A percentile compares a stretch with the other conserved stretches of the same genome.
phyloP scores from a whole-genome alignment of 163 green algal genomes.

The Volvox carteri region DNA sequence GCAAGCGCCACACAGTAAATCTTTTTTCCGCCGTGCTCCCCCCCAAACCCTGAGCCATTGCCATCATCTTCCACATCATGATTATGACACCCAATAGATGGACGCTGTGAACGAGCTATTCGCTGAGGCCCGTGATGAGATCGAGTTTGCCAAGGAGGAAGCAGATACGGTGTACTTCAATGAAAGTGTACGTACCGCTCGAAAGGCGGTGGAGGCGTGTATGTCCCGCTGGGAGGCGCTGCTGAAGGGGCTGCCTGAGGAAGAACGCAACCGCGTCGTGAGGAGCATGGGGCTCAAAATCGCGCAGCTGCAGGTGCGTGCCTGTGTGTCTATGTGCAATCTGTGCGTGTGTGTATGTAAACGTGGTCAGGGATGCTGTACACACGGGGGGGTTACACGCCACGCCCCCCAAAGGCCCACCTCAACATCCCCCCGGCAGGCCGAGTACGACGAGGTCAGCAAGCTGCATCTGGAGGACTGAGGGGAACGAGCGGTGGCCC shows the following conservation, averaged over 20 bases:
- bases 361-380: no score
- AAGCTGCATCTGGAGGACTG: constrained; percentile 70
- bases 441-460: constrained; percentile 79
- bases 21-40: no score
- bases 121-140: constrained; percentile 90
- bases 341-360: no score
- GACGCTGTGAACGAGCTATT: constrained; percentile 89
- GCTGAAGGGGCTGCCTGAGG: constrained; percentile 58
- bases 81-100: no score
- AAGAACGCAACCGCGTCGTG: constrained; percentile 61
- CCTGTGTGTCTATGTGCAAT: background rate
- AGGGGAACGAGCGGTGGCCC: no score
- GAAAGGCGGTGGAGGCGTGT: constrained; percentile 57
- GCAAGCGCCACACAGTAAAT: no score
- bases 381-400: no score
- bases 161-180: constrained; percentile 79
- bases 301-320: constrained; percentile 86
- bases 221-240: constrained; percentile 58
- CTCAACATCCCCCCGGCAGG: no score
- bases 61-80: no score
- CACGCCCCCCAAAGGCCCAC: no score
- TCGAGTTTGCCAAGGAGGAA: constrained; percentile 80
- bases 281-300: constrained; percentile 82
- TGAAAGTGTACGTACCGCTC: constrained; percentile 66
- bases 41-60: no score